phyloP scores from a whole-genome alignment of 2,329 filamentous ascomycete genomes.

The Fusarium sp. region DNA sequence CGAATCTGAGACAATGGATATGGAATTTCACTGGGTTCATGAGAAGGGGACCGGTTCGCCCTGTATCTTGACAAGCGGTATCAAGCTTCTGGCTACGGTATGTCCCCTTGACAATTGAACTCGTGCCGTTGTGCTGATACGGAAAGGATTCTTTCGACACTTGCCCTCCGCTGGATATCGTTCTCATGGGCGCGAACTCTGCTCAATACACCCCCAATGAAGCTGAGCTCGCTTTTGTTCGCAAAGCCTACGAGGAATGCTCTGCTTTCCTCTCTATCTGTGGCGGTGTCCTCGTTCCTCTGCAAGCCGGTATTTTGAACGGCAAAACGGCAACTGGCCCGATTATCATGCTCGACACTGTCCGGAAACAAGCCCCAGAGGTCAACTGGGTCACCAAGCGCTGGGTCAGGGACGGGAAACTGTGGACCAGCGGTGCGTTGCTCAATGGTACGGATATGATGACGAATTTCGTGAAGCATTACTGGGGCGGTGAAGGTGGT shows the following conservation, averaged over 20 bases:
- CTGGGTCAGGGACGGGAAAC: constrained; percentile 50
- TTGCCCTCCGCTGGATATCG: constrained; percentile 54
- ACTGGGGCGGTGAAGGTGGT: constrained; percentile 43
- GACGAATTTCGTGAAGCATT: constrained; percentile 43
- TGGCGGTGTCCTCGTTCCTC: constrained; percentile 48
- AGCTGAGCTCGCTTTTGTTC: constrained; percentile 50
- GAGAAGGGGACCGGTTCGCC: constrained; percentile 29
- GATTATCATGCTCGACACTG: constrained; percentile 38
- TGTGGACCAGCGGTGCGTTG: constrained; percentile 50
- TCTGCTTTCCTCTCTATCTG: constrained; percentile 54
- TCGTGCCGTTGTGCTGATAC: background rate
- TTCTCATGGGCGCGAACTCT: constrained; percentile 53
- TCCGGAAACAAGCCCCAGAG: constrained; percentile 44
- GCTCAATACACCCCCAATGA: constrained; percentile 44
- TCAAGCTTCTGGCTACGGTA: constrained; percentile 47
- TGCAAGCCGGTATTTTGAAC: constrained; percentile 49
- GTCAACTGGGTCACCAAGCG: constrained; percentile 53
- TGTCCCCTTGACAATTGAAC: background rate
- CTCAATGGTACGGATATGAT: constrained; percentile 51
- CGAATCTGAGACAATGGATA: constrained; percentile 39
- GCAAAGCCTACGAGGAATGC: constrained; percentile 48
- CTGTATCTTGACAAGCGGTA: constrained; percentile 40
- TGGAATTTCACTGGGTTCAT: constrained; percentile 51
- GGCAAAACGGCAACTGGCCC: constrained; percentile 54
- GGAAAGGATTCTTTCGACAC: constrained; percentile 52